Evolutionary conservation across 2,329 filamentous ascomycete species (phyloP).

Genomic region (Gaeumannomyces sp.): DNA sequence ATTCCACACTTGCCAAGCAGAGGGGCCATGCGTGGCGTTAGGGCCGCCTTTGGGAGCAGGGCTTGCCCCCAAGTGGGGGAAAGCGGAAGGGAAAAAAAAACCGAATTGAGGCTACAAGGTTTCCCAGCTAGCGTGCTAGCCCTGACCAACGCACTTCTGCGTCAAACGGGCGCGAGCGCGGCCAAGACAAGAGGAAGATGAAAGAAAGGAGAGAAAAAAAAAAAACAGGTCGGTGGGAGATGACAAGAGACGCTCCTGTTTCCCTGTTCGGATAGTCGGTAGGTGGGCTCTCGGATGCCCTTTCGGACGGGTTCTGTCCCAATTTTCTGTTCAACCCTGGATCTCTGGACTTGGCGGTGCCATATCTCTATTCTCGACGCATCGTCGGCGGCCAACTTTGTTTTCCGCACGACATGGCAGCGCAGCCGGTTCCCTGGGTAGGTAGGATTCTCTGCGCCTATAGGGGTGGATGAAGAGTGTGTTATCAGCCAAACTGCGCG

Average conservation of each 20-base stretch:
- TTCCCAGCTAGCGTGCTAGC: background rate
- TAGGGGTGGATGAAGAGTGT: background rate
- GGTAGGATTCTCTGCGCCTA: background rate
- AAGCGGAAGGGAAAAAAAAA: background rate
- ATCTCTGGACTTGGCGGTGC: too few species aligned
- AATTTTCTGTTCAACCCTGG: background rate
- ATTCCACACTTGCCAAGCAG: background rate
- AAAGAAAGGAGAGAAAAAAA: background rate
- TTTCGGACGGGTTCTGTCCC: background rate
- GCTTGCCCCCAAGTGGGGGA: too few species aligned
- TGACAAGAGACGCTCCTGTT: background rate
- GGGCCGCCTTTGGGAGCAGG: background rate
- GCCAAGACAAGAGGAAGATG: background rate
- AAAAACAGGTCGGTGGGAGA: background rate
- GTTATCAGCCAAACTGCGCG: background rate
- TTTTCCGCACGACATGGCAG: background rate
- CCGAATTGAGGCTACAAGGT: too few species aligned
- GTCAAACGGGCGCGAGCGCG: background rate
- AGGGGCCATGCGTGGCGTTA: background rate
- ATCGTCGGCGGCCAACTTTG: too few species aligned
- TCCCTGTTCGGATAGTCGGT: background rate
- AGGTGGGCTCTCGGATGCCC: background rate
- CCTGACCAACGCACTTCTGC: background rate
- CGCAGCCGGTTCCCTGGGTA: too few species aligned
- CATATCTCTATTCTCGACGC: too few species aligned